Conservation (phyloP, 2,329 filamentous ascomycete species). For the Helicocarpus griseus region DNA sequence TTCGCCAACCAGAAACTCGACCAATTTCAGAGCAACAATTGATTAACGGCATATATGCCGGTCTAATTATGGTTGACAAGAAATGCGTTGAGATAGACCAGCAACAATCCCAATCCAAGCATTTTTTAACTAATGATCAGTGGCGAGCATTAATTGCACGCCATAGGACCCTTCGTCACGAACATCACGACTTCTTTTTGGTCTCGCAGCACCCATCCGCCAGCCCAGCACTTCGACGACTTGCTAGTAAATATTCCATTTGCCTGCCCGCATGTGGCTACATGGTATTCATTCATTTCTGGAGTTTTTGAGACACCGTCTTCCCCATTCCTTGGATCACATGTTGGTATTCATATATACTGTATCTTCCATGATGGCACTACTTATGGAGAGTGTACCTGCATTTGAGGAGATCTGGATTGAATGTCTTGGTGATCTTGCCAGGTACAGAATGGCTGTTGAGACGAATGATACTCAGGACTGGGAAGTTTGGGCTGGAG, state of each 20-base stretch:
- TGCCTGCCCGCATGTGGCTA: conserved; percentile 88
- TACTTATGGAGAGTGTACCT: conserved; percentile 77
- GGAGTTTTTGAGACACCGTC: conserved; percentile 61
- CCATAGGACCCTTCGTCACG: conserved; percentile 69
- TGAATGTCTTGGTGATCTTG: conserved; percentile 81
- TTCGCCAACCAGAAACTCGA: conserved; percentile 50
- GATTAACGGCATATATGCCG: conserved; percentile 57
- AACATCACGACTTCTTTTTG: conserved; percentile 79
- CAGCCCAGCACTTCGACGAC: conserved; percentile 52
- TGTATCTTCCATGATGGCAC: conserved; percentile 84
- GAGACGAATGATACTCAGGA: conserved; percentile 71
- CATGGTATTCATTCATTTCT: conserved; percentile 82
- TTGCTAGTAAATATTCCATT: conserved; percentile 79
- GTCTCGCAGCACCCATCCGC: conserved; percentile 79
- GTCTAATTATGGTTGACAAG: conserved; percentile 74
- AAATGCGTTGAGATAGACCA: conserved; percentile 80
- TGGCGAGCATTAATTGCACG: conserved; percentile 77
- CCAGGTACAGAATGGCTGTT: conserved; percentile 82
- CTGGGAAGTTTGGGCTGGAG: conserved; percentile 69
- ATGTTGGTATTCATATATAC: conserved; percentile 89
- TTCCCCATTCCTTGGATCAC: conserved; percentile 71
- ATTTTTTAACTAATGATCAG: conserved; percentile 52
- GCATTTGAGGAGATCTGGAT: conserved; percentile 84
- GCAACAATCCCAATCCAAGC: conserved; percentile 45
- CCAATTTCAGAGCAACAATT: conserved; percentile 70